Base-by-base conservation (phyloP, 1,284 basidiomycete genomes). In the Omphalotus olearius region DNA sequence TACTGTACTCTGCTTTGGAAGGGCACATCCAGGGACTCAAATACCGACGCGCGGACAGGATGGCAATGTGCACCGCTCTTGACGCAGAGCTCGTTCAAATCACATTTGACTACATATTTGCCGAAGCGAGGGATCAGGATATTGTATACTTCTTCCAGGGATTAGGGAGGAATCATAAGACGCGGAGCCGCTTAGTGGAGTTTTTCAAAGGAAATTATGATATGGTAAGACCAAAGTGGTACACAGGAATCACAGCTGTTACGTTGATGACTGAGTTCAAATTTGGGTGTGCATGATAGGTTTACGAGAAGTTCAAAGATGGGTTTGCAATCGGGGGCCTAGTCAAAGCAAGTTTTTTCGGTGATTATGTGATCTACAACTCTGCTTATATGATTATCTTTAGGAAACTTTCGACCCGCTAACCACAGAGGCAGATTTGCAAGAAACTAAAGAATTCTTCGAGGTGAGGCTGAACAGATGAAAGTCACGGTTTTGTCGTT, bases 261-360 rank as follows among this genome's bases (percentile, higher is more conserved):
- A 13, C 3, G 7, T 13, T 9, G 30, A 13, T 13, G 30, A 23
- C 5, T 23, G 23, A 23, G 30, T 13, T 33, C n/a, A n/a, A n/a
- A n/a, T n/a, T n/a, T n/a, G n/a, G n/a, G 30, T 3, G 13, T 33
- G 30, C 30, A 13, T 28, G 26, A 26, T 59, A 91, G 85, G 65
- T 92, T 37, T 75, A 81, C 64, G 83, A 85, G 64, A 80, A 84
- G 45, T 88, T 88, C 64, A 82, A 80, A 60, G 81, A 80, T 50
- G 88, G 83, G 59, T 88, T 82, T 65, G 78, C 76, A 28, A 68
- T 85, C 49, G 70, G 72, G 28, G 63, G 65, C 43, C 59, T 85
- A 30, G 63, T 87, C 45, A 66, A 72, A 63, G 82, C 82, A 59
- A 47, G 76, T 66, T 20, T 35, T 42, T 40, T 54, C 20, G 23